Base-by-base conservation (phyloP, 73 alveolate genomes). In the Tetrahymena borealis region DNA sequence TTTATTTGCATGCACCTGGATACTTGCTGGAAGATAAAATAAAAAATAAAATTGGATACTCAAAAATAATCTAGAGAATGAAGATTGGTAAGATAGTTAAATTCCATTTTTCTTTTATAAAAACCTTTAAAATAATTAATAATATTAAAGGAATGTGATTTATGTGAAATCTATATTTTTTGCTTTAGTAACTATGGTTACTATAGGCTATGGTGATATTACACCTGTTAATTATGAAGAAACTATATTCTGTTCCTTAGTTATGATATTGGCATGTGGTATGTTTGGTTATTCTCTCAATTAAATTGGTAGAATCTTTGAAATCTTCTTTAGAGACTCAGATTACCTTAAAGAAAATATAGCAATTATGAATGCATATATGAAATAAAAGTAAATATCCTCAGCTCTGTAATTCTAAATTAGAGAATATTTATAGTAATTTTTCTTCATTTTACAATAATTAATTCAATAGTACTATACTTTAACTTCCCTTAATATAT, bases 241-340 rank as follows among this genome's bases (percentile, higher is more conserved):
- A 40, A 93, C 78, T 28, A 39, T 93, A 9, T 93, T 85, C 79
- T 60, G 78, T 39, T 35, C 90, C 32, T 32, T 93, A 32, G 93
- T 93, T 2, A 93, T 93, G 95, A 78, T 93, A 15, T 39, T 93
- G 16, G 60, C 93, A 4, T 79, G 95, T 93, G 90, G 91, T 38
- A 39, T 93, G 91, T 93, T 93, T 90, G 95, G 92, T 16, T 93
- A 93, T 42, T 93, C 95, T 15, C 40, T 93, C 77, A 93, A 93
- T 79, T 41, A 91, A 40, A 93, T 93, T 15, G 95, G 95, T 15
- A 93, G 78, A 41, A 93, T 93, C 7, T 85, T 93, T 8, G 91
- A 85, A 32, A 93, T 79, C 24, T 33, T 79, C 2, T 85, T 79
- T 93, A 92, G 91, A 33, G 91, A 40, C 8, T 79, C 90, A 32